Evolutionary conservation across 2,329 filamentous ascomycete species (phyloP).

Genomic region (Colletotrichum ledebouriae): DNA sequence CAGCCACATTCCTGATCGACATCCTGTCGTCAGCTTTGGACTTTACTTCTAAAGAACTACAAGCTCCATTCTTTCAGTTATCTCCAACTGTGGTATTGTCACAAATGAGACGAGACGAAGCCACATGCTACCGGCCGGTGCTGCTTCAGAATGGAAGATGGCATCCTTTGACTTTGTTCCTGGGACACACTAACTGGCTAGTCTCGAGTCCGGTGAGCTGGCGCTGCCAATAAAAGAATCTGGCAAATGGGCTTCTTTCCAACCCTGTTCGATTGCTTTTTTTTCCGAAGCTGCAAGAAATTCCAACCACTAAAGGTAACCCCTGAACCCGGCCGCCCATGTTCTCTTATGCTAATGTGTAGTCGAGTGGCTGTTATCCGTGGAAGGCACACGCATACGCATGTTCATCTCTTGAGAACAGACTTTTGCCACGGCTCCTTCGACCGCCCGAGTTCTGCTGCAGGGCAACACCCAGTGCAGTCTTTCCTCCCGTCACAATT

Average conservation of each 20-base stretch:
- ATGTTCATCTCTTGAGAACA: slow-evolving; percentile 18
- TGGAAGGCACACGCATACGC: slow-evolving; percentile 5
- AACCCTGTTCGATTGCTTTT: slow-evolving; percentile 34
- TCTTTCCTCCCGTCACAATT: not conserved
- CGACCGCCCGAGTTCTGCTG: not conserved
- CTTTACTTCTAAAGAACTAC: too few species aligned
- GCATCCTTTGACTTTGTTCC: slow-evolving; percentile 34
- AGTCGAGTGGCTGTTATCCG: slow-evolving; percentile 15
- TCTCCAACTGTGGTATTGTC: not conserved
- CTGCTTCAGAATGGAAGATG: slow-evolving; percentile 21
- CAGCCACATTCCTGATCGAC: not conserved
- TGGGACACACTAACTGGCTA: slow-evolving; percentile 27
- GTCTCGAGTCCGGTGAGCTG: slow-evolving; percentile 23
- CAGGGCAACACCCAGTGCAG: slow-evolving; percentile 1
- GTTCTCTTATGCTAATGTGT: slow-evolving; percentile 5
- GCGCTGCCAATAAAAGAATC: slow-evolving; percentile 38
- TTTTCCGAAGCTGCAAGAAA: slow-evolving; percentile 28
- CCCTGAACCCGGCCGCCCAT: slow-evolving; percentile 24
- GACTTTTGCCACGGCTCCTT: slow-evolving; percentile 13
- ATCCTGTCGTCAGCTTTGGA: not conserved
- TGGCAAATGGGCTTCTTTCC: slow-evolving; percentile 40
- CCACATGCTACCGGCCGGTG: slow-evolving; percentile 11
- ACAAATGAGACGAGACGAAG: slow-evolving; percentile 12
- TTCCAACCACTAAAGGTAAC: not conserved
- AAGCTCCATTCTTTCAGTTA: not conserved